phyloP scores from a whole-genome alignment of 192 early-diverging fungal genomes.

The Obelidium mucronatum region DNA sequence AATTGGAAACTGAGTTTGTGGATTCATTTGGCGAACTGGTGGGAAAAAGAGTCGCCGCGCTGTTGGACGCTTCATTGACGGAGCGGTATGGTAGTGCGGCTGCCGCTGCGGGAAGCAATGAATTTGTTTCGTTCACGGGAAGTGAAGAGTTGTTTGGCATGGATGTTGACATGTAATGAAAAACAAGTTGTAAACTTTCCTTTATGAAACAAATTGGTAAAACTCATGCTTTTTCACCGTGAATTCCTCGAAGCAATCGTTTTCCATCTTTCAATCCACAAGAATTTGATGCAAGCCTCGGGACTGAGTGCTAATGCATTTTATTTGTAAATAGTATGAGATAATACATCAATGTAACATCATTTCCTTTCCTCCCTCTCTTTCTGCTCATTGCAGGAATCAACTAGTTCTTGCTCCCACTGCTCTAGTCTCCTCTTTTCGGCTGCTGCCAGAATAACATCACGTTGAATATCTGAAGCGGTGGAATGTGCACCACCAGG shows the following conservation, averaged over 20 bases:
- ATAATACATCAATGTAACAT: not conserved
- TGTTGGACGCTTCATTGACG: not conserved
- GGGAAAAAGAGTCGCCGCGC: not conserved
- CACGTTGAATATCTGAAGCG: conserved; percentile 38
- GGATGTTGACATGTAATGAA: not conserved
- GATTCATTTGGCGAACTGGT: not conserved
- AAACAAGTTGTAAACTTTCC: too few species aligned
- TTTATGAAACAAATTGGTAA: too few species aligned
- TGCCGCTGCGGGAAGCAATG: too few species aligned
- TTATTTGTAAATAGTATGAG: too few species aligned
- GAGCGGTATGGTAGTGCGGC: not conserved
- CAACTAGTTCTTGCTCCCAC: conserved; percentile 71
- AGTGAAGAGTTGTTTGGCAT: not conserved
- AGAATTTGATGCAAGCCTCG: too few species aligned
- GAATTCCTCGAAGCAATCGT: too few species aligned
- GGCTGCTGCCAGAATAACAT: conserved; percentile 61
- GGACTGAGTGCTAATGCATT: too few species aligned
- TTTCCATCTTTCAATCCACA: not conserved
- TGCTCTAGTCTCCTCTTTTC: conserved; percentile 64
- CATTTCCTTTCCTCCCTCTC: not conserved
- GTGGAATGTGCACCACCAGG: not conserved
- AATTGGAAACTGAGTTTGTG: conserved; percentile 10
- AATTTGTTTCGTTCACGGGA: too few species aligned
- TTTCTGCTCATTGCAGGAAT: conserved; percentile 53
- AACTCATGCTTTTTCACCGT: too few species aligned